These are phyloP conservation scores for Ampelomyces quisqualis DNA, from an alignment of 2,329 filamentous ascomycete species.

Conservation along the genomic window DNA sequence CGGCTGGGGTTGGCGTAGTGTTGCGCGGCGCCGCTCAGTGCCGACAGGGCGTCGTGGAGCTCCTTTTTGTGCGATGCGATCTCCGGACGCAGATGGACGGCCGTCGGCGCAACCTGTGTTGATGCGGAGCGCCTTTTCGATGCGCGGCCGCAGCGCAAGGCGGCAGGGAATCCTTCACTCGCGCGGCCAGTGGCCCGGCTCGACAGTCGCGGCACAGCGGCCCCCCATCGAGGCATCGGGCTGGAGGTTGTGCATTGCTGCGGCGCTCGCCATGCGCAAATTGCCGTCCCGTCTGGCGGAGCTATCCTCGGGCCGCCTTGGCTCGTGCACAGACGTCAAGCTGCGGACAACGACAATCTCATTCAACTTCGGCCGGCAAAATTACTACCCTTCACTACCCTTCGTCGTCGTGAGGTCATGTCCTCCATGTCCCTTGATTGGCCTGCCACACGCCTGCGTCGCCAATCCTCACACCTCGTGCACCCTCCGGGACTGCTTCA, in stretches of 20 bases:
- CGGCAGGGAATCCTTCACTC: conserved; percentile 28
- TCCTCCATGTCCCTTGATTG: conserved; percentile 27
- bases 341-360: no score
- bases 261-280: conserved; percentile 18
- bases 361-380: conserved; percentile 30
- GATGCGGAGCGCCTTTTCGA: conserved; percentile 36
- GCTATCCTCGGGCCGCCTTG: conserved; percentile 25
- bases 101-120: conserved; percentile 53
- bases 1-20: conserved; percentile 67
- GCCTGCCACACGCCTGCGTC: conserved; percentile 31
- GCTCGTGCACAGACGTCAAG: conserved; percentile 17
- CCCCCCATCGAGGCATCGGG: conserved; percentile 48
- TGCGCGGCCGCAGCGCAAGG: conserved; percentile 33
- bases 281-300: conserved; percentile 27
- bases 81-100: conserved; percentile 55
- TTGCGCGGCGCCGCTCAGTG: conserved; percentile 62
- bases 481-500: conserved; percentile 4
- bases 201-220: conserved; percentile 37
- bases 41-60: conserved; percentile 60
- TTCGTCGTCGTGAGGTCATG: conserved; percentile 30
- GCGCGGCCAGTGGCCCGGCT: conserved; percentile 26
- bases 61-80: conserved; percentile 57
- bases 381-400: conserved; percentile 36
- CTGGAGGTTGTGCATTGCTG: conserved; percentile 32
- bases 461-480: conserved; percentile 10